Base-by-base conservation (phyloP, 352 stramenopile genomes). In the Phytopythium helicoides region DNA sequence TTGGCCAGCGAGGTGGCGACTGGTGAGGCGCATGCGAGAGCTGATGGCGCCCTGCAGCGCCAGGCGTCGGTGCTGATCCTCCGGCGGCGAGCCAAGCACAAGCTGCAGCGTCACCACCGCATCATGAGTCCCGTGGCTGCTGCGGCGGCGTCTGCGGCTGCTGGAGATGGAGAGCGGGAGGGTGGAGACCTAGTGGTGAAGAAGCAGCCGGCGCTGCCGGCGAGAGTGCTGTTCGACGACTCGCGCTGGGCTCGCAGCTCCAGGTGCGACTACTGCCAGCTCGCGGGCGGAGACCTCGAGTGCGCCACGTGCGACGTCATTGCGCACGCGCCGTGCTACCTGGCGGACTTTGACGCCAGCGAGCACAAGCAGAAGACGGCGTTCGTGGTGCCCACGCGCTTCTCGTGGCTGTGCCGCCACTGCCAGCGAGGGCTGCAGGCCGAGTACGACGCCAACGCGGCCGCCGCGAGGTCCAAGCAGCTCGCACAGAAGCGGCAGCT, bases 231-330 rank as follows among this genome's bases (percentile, higher is more conserved):
- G 11, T 87, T 68, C 48, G 76, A 82, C 34, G 48, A 52, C 5
- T 69, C 64, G 16, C 62, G 73, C 10, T 82, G 59, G 61, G 48
- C 35, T 19, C 66, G 62, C 1, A 56, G 68, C 1, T 52, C 69
- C 33, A 71, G 80, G 9, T 90, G 80, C 33, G 76, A 88, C 31
- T 90, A 88, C 53, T 90, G 80, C 48, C 65, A 69, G 23, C 70
- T 70, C 4, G 68, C 67, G 18, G 80, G 76, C 21, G 80, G 80
- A 12, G 80, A 90, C 36, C 61, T 90, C 1, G 75, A 77, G 47
- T 90, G 80, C 33, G 75, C 73, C 15, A 76, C 74, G 2, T 90
- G 80, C 54, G 68, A 90, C 34, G 69, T 90, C 1, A 57, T 90
- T 11, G 80, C 80, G 3, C 80, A 90, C 52, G 71, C 76, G 1